Evolutionary conservation across 2,329 filamentous ascomycete species (phyloP), one percentile per base, ranked within the genome.

Genomic region (Phyllosticta ampelicida): DNA sequence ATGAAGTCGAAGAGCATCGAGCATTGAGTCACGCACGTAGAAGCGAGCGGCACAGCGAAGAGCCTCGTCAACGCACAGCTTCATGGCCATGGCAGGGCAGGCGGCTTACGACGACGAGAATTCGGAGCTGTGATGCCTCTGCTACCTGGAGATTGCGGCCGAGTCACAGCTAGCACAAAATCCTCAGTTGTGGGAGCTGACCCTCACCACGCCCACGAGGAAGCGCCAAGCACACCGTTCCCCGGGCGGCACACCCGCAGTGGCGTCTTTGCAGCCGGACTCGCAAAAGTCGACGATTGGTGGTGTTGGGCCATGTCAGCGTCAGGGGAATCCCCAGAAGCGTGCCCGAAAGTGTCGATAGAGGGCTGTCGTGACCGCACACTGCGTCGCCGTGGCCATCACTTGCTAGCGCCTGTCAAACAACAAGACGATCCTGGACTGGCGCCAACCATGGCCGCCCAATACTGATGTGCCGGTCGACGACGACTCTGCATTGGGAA

Each of bases 211-310:
- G 36, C 3, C 16, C 36, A n/a, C 16, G 36, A 44, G 36, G 30
- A 44, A 36, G 23, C 26, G 55, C 55, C 55, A 58, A 58, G 55
- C 19, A 8, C 18, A 23, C 26, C 20, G 29, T 58, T 51, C 55
- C 55, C 55, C 49, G 51, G 53, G 48, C 55, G 55, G 55, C 21
- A 36, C 53, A 53, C 55, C 51, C 55, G 55, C 53, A 44, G 23
- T 58, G 55, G 55, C 55, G 55, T 53, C 51, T n/a, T n/a, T 44
- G 36, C 2, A 44, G 36, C 13, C 36, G 13, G 36, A n/a, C 36
- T 44, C 36, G 36, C 36, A 44, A 44, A 44, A 44, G 36, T 44
- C 36, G n/a, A 16, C 36, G 36, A 44, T 44, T 44, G 36, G 36
- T 44, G 36, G 36, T 44, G 13, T 44, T 44, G 36, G 36, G 13